Evolutionary conservation across 441 rosid genomes (phyloP), one percentile per base, ranked within the genome.

Genomic region (Jatropha multifida): DNA sequence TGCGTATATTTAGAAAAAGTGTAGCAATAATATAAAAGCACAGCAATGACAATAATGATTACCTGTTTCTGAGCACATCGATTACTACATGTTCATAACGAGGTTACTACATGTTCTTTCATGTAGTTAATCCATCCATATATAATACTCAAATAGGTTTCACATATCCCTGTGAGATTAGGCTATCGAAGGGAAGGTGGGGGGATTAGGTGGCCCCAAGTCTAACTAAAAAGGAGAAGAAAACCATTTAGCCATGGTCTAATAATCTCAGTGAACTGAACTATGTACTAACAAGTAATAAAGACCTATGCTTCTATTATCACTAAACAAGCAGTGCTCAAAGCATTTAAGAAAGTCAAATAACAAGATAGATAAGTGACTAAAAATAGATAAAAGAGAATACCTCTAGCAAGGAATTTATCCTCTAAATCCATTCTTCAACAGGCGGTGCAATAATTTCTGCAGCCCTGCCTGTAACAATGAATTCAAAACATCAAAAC

Each of bases 361-460:
- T 40, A 75, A 46, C 59, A 62, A 55, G 26, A 2, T 15, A 42
- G 0, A 56, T 63, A 74, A 70, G 32, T 41, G 17, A 73, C 37
- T 27, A 60, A 60, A 54, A 49, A 49, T 63, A 55, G 49, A 79
- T 42, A 65, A 78, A 44, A 80, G 69, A 65, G 15, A 77, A 68
- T 78, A 89, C 91, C 89, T 85, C 80, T 88, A 49, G 81, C 76
- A 12, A 78, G 78, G 71, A 81, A 79, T 77, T 84, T 86, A 72
- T 88, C 90, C 76, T 88, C 90, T 69, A 83, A 59, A 61, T 89
- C 89, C 91, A 88, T 88, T 77, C 17, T 74, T 64, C 72, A 71
- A 74, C 79, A 71, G 76, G 76, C 63, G 44, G 80, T 59, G 63
- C 56, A 41, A 48, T 76, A 68, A 69, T 11, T 71, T 83, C 65